Conservation (phyloP, 176 grass and related monocot genomes). For the Areca catechu region DNA sequence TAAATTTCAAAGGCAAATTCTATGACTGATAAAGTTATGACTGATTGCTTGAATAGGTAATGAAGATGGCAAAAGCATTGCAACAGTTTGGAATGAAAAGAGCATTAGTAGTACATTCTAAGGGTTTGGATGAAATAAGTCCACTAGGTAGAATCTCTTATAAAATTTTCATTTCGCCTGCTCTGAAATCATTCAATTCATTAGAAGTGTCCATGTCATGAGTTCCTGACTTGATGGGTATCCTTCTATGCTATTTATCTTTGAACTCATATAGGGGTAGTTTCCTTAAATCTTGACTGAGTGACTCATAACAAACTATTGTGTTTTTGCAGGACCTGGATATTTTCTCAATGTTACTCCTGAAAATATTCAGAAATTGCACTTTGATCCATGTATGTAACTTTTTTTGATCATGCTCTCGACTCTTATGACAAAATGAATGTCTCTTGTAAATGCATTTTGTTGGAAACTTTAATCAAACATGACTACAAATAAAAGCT, state of each 20-base stretch:
- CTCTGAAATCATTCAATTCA: conserved; percentile 12
- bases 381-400: conserved; percentile 82
- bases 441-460: too few species aligned
- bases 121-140: conserved; percentile 97
- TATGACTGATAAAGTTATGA: too few species aligned
- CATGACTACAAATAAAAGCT: too few species aligned
- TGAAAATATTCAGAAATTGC: conserved; percentile 60
- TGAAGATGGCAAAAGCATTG: conserved; percentile 92
- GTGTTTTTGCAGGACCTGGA: conserved; percentile 54
- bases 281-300: background rate
- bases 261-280: conserved; percentile 9
- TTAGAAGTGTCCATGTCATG: background rate
- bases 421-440: background rate
- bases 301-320: background rate
- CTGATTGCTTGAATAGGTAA: conserved; percentile 32
- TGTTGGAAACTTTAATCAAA: too few species aligned
- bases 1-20: too few species aligned
- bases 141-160: conserved; percentile 58
- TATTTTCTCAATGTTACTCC: conserved; percentile 95
- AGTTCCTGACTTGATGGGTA: background rate
- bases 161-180: conserved; percentile 3
- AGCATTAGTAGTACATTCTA: conserved; percentile 88
- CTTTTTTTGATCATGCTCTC: conserved; percentile 7
- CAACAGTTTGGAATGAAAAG: conserved; percentile 89
- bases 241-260: conserved; percentile 2